A percentile compares a stretch with the other conserved stretches of the same genome.
Conservation (phyloP, 345 rosid species). For the Eucalyptus tenuipes region DNA sequence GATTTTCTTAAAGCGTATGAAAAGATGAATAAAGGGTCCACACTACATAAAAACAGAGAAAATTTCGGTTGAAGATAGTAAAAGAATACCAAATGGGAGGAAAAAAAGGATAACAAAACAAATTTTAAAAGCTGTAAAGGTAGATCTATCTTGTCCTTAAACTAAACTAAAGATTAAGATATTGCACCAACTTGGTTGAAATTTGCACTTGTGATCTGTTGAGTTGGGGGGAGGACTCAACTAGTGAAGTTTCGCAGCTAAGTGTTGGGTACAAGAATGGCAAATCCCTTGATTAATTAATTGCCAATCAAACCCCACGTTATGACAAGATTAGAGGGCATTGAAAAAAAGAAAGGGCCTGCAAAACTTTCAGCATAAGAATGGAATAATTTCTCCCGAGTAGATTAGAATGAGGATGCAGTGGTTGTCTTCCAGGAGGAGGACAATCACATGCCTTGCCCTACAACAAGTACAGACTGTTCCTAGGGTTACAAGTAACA, state of each 20-base stretch:
- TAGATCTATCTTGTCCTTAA: neutral
- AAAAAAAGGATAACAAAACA: neutral
- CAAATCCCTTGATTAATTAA: neutral
- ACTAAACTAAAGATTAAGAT: neutral
- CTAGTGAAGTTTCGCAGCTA: neutral
- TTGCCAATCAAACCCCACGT: neutral
- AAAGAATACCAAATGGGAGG: neutral
- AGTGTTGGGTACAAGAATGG: neutral
- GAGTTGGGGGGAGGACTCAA: neutral
- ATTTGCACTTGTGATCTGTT: neutral
- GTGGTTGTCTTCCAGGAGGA: neutral
- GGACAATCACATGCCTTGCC: neutral
- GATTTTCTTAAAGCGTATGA: neutral
- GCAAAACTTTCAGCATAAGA: neutral
- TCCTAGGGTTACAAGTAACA: neutral
- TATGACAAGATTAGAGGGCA: neutral
- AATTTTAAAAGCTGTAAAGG: neutral
- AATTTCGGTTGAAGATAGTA: neutral
- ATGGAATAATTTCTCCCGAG: neutral
- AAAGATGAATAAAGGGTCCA: neutral
- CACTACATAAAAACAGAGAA: neutral
- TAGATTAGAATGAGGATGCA: neutral
- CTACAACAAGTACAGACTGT: neutral
- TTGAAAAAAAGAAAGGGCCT: neutral
- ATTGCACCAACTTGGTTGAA: neutral